Percentiles rank a stretch among this genome's conserved stretches.
Evolutionary conservation across 2,329 filamentous ascomycete genomes (phyloP).

Genomic region (Colletotrichum agaves): DNA sequence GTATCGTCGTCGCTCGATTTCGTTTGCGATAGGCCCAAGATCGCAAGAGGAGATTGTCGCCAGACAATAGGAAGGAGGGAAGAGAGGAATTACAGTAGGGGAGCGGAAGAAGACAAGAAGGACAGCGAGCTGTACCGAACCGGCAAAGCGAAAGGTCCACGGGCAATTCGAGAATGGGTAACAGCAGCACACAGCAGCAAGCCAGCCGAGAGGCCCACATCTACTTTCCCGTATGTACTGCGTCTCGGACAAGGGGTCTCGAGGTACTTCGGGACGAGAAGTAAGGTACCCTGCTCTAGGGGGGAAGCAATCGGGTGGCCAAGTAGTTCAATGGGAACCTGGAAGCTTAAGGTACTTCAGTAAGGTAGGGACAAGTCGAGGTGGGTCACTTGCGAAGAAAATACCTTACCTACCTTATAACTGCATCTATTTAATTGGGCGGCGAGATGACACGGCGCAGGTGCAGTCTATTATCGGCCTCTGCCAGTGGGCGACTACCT

Average conservation of each 20-base stretch:
- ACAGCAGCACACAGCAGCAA: neutral
- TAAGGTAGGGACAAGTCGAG: neutral
- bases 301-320: neutral
- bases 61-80: neutral
- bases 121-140: neutral
- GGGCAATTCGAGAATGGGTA: slow-evolving; percentile 6
- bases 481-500: too few relatives aligned
- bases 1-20: slow-evolving; percentile 11
- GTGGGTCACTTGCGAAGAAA: slow-evolving; percentile 10
- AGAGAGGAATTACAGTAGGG: neutral
- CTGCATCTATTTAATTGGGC: neutral
- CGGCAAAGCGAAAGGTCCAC: slow-evolving; percentile 14
- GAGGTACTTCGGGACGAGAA: neutral
- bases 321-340: slow-evolving; percentile 10
- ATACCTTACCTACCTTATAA: too few relatives aligned
- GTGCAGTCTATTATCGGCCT: neutral
- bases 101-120: slow-evolving; percentile 6
- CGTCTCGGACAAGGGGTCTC: neutral
- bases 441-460: neutral
- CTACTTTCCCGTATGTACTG: slow-evolving; percentile 29
- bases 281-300: slow-evolving; percentile 1
- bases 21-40: slow-evolving; percentile 13
- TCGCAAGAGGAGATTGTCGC: slow-evolving; percentile 15
- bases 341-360: neutral
- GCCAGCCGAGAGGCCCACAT: slow-evolving; percentile 12